Evolutionary conservation across 2,329 filamentous ascomycete genomes (phyloP), one percentile per base, ranked within the genome.

Genomic region (Ceratocystis destructans): DNA sequence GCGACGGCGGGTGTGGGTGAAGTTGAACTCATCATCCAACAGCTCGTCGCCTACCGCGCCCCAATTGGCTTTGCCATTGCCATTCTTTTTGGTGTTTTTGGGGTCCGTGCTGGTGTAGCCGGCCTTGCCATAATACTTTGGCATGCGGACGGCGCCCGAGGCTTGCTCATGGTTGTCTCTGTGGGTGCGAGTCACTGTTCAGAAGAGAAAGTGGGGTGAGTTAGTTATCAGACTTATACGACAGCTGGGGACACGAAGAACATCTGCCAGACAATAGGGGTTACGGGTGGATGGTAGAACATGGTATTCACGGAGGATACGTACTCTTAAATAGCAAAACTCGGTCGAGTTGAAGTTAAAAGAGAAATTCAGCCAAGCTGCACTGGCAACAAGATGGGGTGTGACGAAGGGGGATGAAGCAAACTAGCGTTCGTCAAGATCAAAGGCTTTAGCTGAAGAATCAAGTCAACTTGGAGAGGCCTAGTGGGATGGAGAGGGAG

Each of bases 51-150:
- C 91, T 59, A 86, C 80, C 69, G 82, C 83, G 72, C 94, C 94
- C 93, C 93, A 99, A 77, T 96, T 96, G 74, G 88, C 90, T 77
- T 89, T 92, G 71, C 93, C 93, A 71, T 84, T 88, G 70, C 93
- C 93, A 73, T 96, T 89, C 81, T 99, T 99, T 86, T 99, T 99
- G 12, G 61, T 64, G 74, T 88, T 87, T 82, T 95, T 94, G 69
- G 94, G 93, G 74, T 96, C 89, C 71, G 82, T 80, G 73, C 91
- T 91, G 72, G 85, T 80, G 74, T 88, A 87, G 71, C 93, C 93
- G 68, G 84, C 79, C 80, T 96, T 96, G 77, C 85, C 90, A 76
- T 97, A 97, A 84, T 89, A 97, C 74, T 91, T 90, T 73, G 94
- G 93, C 33, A 96, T 79, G 72, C 87, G 85, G 79, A 96, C 89